These are phyloP conservation scores for Ceratocystis alfenasii DNA, from an alignment of 2,329 filamentous ascomycete species.

Conservation along the genomic window DNA sequence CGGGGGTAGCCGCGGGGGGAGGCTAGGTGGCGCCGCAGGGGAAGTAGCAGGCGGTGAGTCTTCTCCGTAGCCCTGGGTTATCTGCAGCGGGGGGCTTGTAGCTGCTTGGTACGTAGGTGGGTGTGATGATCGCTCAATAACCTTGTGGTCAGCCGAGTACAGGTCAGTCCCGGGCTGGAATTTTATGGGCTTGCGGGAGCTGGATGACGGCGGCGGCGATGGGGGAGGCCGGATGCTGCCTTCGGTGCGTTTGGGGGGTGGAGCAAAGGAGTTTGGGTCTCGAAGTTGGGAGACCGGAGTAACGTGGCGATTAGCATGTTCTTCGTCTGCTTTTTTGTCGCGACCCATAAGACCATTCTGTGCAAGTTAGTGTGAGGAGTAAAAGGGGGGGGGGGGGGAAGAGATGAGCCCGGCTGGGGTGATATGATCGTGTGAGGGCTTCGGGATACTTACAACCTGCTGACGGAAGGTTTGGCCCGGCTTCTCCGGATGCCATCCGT, in stretches of 20 bases:
- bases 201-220: constrained; percentile 25
- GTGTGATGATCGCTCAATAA: constrained; percentile 32
- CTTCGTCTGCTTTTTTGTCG: constrained; percentile 29
- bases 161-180: constrained; percentile 24
- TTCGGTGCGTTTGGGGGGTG: constrained; percentile 55
- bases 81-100: constrained; percentile 46
- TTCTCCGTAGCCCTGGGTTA: constrained; percentile 17
- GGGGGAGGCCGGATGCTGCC: constrained; percentile 30
- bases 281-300: constrained; percentile 57
- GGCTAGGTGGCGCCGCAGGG: constrained; percentile 44
- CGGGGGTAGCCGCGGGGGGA: constrained; percentile 57
- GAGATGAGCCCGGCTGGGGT: background rate
- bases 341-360: constrained; percentile 39
- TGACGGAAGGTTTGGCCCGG: constrained; percentile 29
- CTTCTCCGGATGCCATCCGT: constrained; percentile 21
- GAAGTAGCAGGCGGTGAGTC: background rate
- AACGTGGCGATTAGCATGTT: constrained; percentile 32
- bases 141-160: constrained; percentile 12
- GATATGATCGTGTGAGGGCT: background rate
- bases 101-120: constrained; percentile 52
- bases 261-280: constrained; percentile 67
- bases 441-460: constrained; percentile 27
- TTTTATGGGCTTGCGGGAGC: constrained; percentile 12
- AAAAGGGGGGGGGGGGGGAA: background rate
- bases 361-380: constrained; percentile 1